Evolutionary conservation across 164 flowering plant species (phyloP).

Genomic region (Vitis cinerea): DNA sequence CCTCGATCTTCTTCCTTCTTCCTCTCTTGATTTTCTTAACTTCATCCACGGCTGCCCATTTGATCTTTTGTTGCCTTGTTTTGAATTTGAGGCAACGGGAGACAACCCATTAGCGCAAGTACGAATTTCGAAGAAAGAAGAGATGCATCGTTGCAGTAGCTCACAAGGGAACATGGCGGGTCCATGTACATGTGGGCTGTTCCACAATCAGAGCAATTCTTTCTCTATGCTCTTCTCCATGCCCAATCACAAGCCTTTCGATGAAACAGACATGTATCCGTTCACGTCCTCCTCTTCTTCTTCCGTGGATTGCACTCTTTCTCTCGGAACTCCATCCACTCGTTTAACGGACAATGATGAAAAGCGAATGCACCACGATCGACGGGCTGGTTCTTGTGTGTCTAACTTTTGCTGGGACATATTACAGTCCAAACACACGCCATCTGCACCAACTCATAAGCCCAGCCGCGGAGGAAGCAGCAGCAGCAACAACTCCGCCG

Average conservation of each 20-base stretch:
- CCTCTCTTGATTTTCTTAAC: not conserved
- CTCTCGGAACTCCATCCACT: constrained; percentile 91
- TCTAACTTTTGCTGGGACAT: constrained; percentile 72
- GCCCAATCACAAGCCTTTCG: constrained; percentile 27
- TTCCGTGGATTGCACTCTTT: constrained; percentile 93
- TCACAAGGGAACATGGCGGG: constrained; percentile 34
- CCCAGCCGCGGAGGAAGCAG: constrained; percentile 25
- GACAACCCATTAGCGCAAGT: not conserved
- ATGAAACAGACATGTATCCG: constrained; percentile 28
- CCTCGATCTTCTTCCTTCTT: not conserved
- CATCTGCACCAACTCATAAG: constrained; percentile 20
- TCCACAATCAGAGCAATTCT: constrained; percentile 33
- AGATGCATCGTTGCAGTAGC: constrained; percentile 50
- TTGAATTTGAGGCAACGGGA: constrained; percentile 3
- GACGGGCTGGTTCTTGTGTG: constrained; percentile 29
- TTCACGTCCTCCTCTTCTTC: constrained; percentile 33
- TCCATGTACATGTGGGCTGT: constrained; percentile 52
- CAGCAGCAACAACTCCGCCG: constrained; percentile 12
- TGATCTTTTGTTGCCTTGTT: not conserved
- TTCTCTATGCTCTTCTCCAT: constrained; percentile 64
- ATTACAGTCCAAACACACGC: constrained; percentile 34
- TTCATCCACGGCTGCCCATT: not conserved
- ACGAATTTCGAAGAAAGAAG: not conserved
- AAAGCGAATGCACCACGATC: constrained; percentile 11
- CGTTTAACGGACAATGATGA: constrained; percentile 37